Conservation (phyloP, 2,329 filamentous ascomycete species). For the Bertia moriformis region DNA sequence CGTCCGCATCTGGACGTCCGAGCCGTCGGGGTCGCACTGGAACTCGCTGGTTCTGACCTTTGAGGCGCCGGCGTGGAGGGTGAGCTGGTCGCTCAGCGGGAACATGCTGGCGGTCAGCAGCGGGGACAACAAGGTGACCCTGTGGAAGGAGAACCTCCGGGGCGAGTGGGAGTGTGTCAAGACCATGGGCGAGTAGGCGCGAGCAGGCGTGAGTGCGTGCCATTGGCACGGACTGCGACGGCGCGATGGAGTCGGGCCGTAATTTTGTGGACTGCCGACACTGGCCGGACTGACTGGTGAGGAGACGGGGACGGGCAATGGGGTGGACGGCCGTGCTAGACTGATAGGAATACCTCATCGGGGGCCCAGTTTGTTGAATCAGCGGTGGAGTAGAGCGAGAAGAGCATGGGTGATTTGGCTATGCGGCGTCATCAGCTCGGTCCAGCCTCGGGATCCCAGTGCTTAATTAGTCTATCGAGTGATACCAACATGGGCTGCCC, state of each 20-base stretch:
- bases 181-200: slow-evolving; percentile 70
- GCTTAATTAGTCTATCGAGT: too few relatives aligned
- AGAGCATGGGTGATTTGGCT: too few relatives aligned
- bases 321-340: too few relatives aligned
- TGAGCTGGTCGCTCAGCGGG: slow-evolving; percentile 93
- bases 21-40: slow-evolving; percentile 63
- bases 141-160: slow-evolving; percentile 97
- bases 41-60: slow-evolving; percentile 73
- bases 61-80: slow-evolving; percentile 81
- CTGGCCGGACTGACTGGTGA: too few relatives aligned
- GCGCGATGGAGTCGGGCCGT: neutral
- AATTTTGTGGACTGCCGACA: neutral
- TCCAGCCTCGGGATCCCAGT: too few relatives aligned
- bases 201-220: too few relatives aligned
- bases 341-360: too few relatives aligned
- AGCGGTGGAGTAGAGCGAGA: too few relatives aligned
- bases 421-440: too few relatives aligned
- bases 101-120: slow-evolving; percentile 91
- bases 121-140: slow-evolving; percentile 86
- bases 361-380: too few relatives aligned
- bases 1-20: slow-evolving; percentile 88
- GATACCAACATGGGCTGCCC: too few relatives aligned
- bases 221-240: neutral
- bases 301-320: too few relatives aligned
- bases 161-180: slow-evolving; percentile 97